A percentile compares a stretch with the other conserved stretches of the same genome.
Evolutionary conservation across 441 rosid genomes (phyloP).

Genomic region (Euphorbia schlechtendalii): DNA sequence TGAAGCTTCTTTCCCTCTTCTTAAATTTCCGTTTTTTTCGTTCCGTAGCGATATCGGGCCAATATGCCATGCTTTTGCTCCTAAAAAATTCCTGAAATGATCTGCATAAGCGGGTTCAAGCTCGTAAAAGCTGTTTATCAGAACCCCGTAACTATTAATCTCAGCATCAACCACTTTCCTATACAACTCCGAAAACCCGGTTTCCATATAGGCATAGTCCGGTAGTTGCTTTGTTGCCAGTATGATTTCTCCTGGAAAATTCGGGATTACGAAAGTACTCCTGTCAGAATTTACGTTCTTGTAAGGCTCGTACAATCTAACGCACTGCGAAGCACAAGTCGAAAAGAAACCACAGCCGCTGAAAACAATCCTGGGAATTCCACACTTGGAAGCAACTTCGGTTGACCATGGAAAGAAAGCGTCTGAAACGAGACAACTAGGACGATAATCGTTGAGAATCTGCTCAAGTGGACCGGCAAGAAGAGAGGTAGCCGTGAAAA

Average conservation of each 20-base stretch:
- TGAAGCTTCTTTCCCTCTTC: slow-evolving; percentile 24
- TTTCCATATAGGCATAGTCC: too few relatives aligned
- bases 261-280: too few relatives aligned
- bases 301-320: slow-evolving; percentile 34
- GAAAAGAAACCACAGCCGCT: slow-evolving; percentile 41
- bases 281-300: too few relatives aligned
- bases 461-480: slow-evolving; percentile 14
- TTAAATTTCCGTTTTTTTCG: slow-evolving; percentile 12
- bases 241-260: too few relatives aligned
- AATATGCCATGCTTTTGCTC: slow-evolving; percentile 32
- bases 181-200: background rate
- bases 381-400: slow-evolving; percentile 31
- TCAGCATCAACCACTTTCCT: background rate
- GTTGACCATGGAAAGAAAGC: slow-evolving; percentile 53
- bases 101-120: too few relatives aligned
- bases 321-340: slow-evolving; percentile 22
- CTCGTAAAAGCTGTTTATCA: too few relatives aligned
- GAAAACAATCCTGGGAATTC: slow-evolving; percentile 48
- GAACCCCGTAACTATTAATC: slow-evolving; percentile 39
- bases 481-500: slow-evolving; percentile 23
- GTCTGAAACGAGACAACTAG: slow-evolving; percentile 48
- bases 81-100: too few relatives aligned
- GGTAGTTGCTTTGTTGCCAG: too few relatives aligned
- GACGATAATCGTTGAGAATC: too few relatives aligned
- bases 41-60: slow-evolving; percentile 41